Evolutionary conservation across 2,329 filamentous ascomycete species (phyloP).

Genomic region (Calonectria hongkongensis): DNA sequence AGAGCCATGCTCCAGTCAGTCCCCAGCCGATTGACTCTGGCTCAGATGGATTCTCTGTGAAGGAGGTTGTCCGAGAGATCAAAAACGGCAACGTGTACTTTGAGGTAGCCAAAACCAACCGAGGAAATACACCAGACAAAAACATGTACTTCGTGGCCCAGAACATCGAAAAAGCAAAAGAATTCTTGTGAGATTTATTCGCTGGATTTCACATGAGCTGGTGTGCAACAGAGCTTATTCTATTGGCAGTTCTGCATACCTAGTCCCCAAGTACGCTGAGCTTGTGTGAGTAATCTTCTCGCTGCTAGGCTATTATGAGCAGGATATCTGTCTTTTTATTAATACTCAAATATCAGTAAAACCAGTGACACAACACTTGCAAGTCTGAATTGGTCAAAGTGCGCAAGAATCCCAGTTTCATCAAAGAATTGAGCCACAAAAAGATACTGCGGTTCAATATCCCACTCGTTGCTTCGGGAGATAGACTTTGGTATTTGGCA

Average conservation of each 20-base stretch:
- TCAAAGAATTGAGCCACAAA: constrained; percentile 42
- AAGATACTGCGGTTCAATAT: constrained; percentile 37
- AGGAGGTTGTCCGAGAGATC: not conserved
- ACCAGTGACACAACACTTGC: not conserved
- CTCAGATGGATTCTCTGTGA: not conserved
- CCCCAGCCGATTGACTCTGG: not conserved
- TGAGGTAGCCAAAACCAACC: not conserved
- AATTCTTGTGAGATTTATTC: not conserved
- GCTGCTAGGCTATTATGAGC: too few species aligned
- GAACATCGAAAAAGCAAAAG: not conserved
- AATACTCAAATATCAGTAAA: too few species aligned
- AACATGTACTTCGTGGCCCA: not conserved
- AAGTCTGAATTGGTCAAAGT: constrained; percentile 31
- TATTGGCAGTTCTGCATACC: too few species aligned
- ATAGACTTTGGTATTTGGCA: constrained; percentile 35
- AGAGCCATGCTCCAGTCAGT: constrained; percentile 13
- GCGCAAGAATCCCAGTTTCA: constrained; percentile 34
- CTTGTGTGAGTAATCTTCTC: not conserved
- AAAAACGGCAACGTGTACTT: constrained; percentile 14
- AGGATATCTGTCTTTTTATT: too few species aligned
- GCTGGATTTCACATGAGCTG: not conserved
- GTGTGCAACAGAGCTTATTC: too few species aligned
- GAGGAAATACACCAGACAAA: not conserved
- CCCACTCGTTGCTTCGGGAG: constrained; percentile 37
- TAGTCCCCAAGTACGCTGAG: too few species aligned